These are phyloP conservation scores for Chlorella sorokiniana DNA, from an alignment of 139 green algal genomes.

Conservation along the genomic window DNA sequence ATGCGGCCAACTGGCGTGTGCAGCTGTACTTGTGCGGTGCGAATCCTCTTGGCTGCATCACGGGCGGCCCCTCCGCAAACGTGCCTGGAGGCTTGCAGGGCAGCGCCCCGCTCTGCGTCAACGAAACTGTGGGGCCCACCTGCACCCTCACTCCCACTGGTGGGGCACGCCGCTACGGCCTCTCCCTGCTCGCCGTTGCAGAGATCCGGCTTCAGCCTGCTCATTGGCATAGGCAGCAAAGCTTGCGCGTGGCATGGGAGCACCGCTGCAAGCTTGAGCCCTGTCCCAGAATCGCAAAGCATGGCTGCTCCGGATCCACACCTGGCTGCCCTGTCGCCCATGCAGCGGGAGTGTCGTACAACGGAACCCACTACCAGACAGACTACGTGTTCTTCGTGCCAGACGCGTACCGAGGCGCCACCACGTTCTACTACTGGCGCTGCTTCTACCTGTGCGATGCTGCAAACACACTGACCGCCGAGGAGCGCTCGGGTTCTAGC, in stretches of 20 bases:
- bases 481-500: neutral
- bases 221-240: too few species aligned
- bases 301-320: neutral
- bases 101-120: neutral
- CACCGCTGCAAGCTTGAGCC: neutral
- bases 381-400: neutral
- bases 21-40: conserved; percentile 12
- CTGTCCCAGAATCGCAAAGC: neutral
- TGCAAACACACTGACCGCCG: neutral
- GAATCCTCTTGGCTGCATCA: neutral
- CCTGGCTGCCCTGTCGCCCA: neutral
- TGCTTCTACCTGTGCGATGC: conserved; percentile 12
- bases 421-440: conserved; percentile 8
- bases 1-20: neutral
- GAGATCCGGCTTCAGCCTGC: too few species aligned
- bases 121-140: neutral
- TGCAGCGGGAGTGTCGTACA: neutral
- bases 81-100: neutral
- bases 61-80: neutral
- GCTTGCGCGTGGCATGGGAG: neutral
- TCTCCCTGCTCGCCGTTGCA: too few species aligned
- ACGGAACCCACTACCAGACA: neutral
- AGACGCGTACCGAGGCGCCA: neutral
- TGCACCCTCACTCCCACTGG: neutral
- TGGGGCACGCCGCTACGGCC: neutral